Evolutionary conservation across 305 asterid species (phyloP), one percentile per base, ranked within the genome.

Genomic region (Fraxinus albicans): DNA sequence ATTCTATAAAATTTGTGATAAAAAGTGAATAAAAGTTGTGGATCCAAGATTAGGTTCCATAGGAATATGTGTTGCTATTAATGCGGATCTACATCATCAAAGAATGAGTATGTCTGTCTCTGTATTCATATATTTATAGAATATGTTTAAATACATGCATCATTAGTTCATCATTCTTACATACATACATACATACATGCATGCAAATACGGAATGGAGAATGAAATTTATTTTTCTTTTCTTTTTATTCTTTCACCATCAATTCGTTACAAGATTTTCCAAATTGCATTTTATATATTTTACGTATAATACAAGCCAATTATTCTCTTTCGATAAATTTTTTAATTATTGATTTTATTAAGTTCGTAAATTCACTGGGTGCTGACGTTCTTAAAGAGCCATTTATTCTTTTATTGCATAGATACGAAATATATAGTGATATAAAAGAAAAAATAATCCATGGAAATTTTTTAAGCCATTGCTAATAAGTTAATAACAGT

Each of bases 81-180:
- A 80, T 81, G 77, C 83, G 88, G 89, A 87, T 87, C 88, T 80
- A 73, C 92, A 87, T 85, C 93, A 86, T 89, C 89, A 91, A 74
- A 89, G 98, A 93, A 92, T 93, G 92, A 88, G 95, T 79, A 93
- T 93, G 92, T 93, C 94, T 91, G 63, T 50, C 88, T 92, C 81
- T 93, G 85, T 83, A 60, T 63, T 29, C 53, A 72, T 29, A 34
- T 33, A 58, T 36, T 79, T 60, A 38, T 19, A 6, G 6, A 58
- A 50, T 83, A 19, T 23, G 80, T 80, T 79, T 1, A 83, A 55
- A 77, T 84, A 81, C 53, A 19, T 0, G 23, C n/a, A 44, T 29
- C 78, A 79, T 70, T 2, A 9, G 53, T 79, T 84, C 63, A 67
- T 79, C 85, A 8, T 27, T 34, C 77, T 81, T 81, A 84, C 77